Base-by-base conservation (phyloP, 345 rosid genomes). In the Corchorus capsularis region DNA sequence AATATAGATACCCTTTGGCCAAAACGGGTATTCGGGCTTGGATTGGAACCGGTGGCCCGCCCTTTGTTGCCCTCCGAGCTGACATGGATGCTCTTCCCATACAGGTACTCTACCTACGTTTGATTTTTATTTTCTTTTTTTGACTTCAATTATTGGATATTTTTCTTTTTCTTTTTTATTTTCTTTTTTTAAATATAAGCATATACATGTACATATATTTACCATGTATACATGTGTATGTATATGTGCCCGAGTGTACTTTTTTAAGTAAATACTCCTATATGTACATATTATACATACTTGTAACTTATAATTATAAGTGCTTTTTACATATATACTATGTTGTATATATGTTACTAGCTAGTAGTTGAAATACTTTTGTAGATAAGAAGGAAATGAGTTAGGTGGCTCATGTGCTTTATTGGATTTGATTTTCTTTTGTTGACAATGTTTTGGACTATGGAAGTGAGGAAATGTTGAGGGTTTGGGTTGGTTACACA, bases 61-160 rank as follows among this genome's bases (percentile, higher is more conserved):
- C 93, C 34, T 89, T 86, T 77, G 91, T 89, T n/a, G 91, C 90
- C 59, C 52, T 89, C 54, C 63, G 91, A 78, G 90, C 91, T 32
- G 93, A 89, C 71, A 87, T 89, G 93, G 91, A 89, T 78, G 93
- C 90, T 76, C 86, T 87, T 3, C 93, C 90, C 15, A 86, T 89
- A 59, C 93, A 89, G 93, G 93, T 87, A 69, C 1, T 27, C 27
- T 27, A 27, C 27, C 27, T 27, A 27, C 27, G 27, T 27, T 27
- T 27, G 27, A 27, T 27, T 27, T 27, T 27, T 35, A 34, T 41
- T 8, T 46, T 20, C 2, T 10, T 9, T 69, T 62, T 7, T 32
- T 8, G 0, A n/a, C 1, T 8, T 53, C 4, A n/a, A 17, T 69
- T 0, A 8, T 16, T 39, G 0, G 12, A 14, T 13, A 13, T 34